These are phyloP conservation scores for Aspergillus fijiensis DNA, from an alignment of 2,329 filamentous ascomycete species.

Conservation along the genomic window DNA sequence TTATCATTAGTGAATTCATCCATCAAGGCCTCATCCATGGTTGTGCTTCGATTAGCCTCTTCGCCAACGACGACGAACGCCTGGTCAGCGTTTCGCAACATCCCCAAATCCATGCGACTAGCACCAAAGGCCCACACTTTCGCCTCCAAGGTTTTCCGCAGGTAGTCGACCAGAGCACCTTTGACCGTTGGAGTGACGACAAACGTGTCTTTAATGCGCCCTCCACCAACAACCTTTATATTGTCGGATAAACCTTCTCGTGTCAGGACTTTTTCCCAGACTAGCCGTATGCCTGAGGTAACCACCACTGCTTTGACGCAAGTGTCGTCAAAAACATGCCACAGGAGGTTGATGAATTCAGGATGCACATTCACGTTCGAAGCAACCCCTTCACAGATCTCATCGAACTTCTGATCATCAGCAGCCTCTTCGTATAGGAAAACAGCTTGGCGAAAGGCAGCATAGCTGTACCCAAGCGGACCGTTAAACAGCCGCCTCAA, in stretches of 20 bases:
- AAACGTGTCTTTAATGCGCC: constrained; percentile 47
- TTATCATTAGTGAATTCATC: constrained; percentile 42
- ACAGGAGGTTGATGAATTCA: constrained; percentile 51
- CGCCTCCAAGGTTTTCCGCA: constrained; percentile 37
- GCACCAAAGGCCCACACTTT: constrained; percentile 62
- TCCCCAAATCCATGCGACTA: constrained; percentile 57
- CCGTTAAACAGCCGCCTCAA: constrained; percentile 51
- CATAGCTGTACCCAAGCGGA: constrained; percentile 52
- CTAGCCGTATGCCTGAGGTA: constrained; percentile 53
- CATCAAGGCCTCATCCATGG: constrained; percentile 52
- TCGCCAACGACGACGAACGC: constrained; percentile 58
- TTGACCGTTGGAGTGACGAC: constrained; percentile 57
- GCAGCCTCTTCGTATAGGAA: constrained; percentile 53
- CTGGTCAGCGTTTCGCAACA: constrained; percentile 55
- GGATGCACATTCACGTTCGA: constrained; percentile 44
- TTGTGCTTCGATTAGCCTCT: constrained; percentile 47
- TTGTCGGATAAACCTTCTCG: constrained; percentile 40
- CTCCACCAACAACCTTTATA: constrained; percentile 56
- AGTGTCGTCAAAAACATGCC: constrained; percentile 38
- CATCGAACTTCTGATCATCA: constrained; percentile 43
- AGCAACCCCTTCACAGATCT: constrained; percentile 49
- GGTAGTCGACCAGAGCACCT: constrained; percentile 44
- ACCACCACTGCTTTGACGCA: constrained; percentile 48
- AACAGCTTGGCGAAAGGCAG: constrained; percentile 55
- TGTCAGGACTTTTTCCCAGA: constrained; percentile 59